Evolutionary conservation across 176 grass and related monocot genomes (phyloP).

Genomic region (Triticum aestivum): DNA sequence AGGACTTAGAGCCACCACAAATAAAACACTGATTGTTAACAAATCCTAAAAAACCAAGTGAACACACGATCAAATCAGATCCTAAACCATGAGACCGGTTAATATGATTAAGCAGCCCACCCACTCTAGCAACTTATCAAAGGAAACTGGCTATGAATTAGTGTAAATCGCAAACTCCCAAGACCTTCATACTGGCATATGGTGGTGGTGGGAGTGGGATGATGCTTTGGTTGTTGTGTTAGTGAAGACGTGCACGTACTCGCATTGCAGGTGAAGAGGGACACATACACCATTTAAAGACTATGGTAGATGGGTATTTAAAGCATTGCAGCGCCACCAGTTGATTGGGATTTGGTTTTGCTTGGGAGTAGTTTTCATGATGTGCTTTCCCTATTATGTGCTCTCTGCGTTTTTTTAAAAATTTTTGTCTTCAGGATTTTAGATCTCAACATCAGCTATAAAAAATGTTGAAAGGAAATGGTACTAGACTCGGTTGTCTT

Average conservation of each 20-base stretch:
- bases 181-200: not conserved
- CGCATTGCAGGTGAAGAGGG: too few species aligned
- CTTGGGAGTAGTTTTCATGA: not conserved
- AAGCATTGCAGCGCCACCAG: not conserved
- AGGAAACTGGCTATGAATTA: not conserved
- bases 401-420: too few species aligned
- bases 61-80: not conserved
- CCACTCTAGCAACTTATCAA: not conserved
- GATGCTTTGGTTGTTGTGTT: too few species aligned
- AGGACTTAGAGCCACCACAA: too few species aligned
- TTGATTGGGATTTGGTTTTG: not conserved
- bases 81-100: not conserved
- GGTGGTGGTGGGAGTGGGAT: too few species aligned
- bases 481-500: too few species aligned
- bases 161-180: not conserved
- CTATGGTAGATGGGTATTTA: not conserved
- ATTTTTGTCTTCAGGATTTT: too few species aligned
- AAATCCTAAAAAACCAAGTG: not conserved
- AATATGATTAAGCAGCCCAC: not conserved
- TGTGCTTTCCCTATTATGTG: too few species aligned
- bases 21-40: not conserved
- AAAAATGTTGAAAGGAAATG: too few species aligned
- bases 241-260: too few species aligned
- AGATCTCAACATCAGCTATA: too few species aligned
- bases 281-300: too few species aligned